Evolutionary conservation across 2,329 filamentous ascomycete genomes (phyloP), one percentile per base, ranked within the genome.

Genomic region (Ceratocystis eucalypticola): DNA sequence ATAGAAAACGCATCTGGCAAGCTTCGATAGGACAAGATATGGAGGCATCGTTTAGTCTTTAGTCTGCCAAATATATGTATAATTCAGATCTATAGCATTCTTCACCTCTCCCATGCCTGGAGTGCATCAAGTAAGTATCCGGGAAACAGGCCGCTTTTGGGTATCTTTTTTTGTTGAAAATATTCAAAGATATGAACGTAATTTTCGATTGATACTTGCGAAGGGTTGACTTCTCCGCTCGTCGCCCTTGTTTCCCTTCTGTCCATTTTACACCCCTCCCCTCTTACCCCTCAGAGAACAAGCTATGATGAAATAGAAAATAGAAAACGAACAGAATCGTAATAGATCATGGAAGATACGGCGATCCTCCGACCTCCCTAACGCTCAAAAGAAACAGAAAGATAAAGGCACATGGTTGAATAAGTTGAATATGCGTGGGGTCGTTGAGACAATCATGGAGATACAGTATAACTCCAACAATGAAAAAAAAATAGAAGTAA

Each of bases 361-460:
- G 28, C n/a, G 15, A 59, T 30, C 53, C n/a, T 28, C 55, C 28
- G 25, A 28, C 25, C 55, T 57, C 55, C 55, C 53, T 48, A 22
- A 65, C 50, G 64, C 46, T 15, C 25, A 33, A 61, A 37, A 67
- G 37, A 61, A 61, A 20, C 20, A 64, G 20, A 33, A 41, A 46
- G 61, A 37, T 7, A 33, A 57, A 61, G 12, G 61, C 44, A 66
- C 57, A 44, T 61, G 50, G 61, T 64, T 64, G 61, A 67, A 67
- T 66, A 64, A 53, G 53, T 62, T 62, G 55, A 65, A 65, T 28
- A 50, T 65, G 50, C 37, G 37, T 63, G 28, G 64, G 25, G 57
- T 63, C 65, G 65, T 66, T 66, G 65, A 66, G 65, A 63, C 55
- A 61, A 46, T 62, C 57, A 61, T 66, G 50, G 48, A 48, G 48